A percentile compares a stretch with the other conserved stretches of the same genome.
Evolutionary conservation across 805 yeast species (phyloP).

Genomic region (Cyberlindnera meyerae): DNA sequence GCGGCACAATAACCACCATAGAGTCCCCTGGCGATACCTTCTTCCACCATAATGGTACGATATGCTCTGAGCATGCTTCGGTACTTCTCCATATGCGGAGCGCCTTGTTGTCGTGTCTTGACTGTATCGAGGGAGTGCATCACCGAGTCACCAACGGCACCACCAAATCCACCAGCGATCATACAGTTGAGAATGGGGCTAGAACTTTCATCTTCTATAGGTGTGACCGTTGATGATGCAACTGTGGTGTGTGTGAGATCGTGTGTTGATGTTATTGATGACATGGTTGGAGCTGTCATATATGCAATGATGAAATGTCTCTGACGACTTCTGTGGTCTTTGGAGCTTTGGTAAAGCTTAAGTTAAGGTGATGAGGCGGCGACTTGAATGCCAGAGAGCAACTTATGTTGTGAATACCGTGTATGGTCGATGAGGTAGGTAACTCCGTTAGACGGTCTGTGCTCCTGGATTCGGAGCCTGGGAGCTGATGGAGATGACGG

Average conservation of each 20-base stretch:
- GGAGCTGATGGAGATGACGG: too few species aligned
- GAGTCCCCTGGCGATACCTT: conserved; percentile 79
- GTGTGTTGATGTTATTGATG: conserved; percentile 12
- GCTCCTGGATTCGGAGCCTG: too few species aligned
- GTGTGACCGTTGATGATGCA: conserved; percentile 15
- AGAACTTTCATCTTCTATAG: conserved; percentile 8
- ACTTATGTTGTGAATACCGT: too few species aligned
- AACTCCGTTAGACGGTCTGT: too few species aligned
- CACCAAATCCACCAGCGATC: conserved; percentile 93
- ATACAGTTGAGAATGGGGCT: conserved; percentile 53
- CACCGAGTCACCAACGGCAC: conserved; percentile 82
- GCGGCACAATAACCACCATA: conserved; percentile 95
- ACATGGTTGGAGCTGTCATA: conserved; percentile 2
- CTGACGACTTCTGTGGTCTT: too few species aligned
- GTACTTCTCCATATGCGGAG: conserved; percentile 63
- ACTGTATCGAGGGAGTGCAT: conserved; percentile 98
- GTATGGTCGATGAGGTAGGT: too few species aligned
- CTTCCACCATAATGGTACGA: conserved; percentile 68
- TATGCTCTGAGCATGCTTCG: conserved; percentile 73
- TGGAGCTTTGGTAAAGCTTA: too few species aligned
- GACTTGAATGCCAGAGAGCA: too few species aligned
- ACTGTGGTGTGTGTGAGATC: conserved; percentile 11
- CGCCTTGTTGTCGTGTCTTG: conserved; percentile 97
- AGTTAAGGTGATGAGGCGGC: too few species aligned
- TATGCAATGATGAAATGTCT: neutral